Base-by-base conservation (phyloP, 345 rosid genomes). In the Barbarea vulgaris region DNA sequence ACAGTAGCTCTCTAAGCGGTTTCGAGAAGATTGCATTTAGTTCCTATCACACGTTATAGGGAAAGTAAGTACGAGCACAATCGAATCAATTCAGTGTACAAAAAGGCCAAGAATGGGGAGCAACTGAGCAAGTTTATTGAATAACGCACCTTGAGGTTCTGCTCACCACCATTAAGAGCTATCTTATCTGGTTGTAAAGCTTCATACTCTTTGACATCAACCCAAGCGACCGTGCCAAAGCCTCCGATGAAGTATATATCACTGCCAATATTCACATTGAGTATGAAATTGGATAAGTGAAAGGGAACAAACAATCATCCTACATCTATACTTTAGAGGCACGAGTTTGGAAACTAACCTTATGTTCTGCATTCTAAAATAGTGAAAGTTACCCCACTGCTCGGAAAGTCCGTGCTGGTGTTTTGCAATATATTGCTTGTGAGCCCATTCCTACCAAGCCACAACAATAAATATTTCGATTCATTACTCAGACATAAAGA, bases 141-240 rank as follows among this genome's bases (percentile, higher is more conserved):
- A 60, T 17, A 15, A 62, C 42, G 57, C 44, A 92, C 99, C 99
- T 92, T 89, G 50, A 95, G 86, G 83, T 87, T 84, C 58, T 88
- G 89, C 81, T 92, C 97, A n/a, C 90, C 99, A 30, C 98, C 99
- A 72, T 92, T 88, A 33, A 90, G 94, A 37, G 99, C 98, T 62
- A 95, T 95, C 80, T 85, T 95, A 80, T 95, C 99, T 10, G 99
- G 99, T 25, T 82, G 81, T 81, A 95, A 77, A 46, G 85, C 79
- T 74, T 92, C 90, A 5, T 89, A 92, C 84, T 95, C 98, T 80
- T 83, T 85, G 44, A 92, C 97, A 85, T 92, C 88, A 17, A 95
- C 96, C 99, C 99, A 95, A 46, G 97, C 99, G 74, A 95, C 96
- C 2, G 99, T 92, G 61, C 99, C 99, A 78, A 95, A 95, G 69